phyloP scores from a whole-genome alignment of 108 stramenopile species.

The Cyclotella sp. region DNA sequence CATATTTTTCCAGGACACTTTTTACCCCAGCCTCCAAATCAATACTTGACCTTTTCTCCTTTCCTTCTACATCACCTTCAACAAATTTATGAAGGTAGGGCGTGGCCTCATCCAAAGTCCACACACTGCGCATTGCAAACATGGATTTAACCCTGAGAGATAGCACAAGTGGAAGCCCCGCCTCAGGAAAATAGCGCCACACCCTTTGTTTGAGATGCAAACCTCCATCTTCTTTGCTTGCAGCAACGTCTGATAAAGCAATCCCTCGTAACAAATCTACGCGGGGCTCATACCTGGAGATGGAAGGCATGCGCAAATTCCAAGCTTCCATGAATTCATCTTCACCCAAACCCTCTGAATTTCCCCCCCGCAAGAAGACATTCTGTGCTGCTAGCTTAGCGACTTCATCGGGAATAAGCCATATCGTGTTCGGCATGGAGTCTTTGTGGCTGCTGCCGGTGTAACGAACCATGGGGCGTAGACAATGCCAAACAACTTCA shows the following conservation, averaged over 20 bases:
- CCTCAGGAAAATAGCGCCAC: slow-evolving; percentile 50
- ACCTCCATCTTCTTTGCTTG: not conserved
- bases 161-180: slow-evolving; percentile 23
- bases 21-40: slow-evolving; percentile 3
- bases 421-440: slow-evolving; percentile 26
- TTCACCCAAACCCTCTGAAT: slow-evolving; percentile 25
- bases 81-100: slow-evolving; percentile 42
- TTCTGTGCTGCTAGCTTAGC: slow-evolving; percentile 42
- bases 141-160: slow-evolving; percentile 33
- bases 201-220: not conserved
- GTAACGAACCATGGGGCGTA: slow-evolving; percentile 31
- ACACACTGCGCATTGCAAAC: slow-evolving; percentile 41
- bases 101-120: slow-evolving; percentile 40
- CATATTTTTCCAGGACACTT: slow-evolving; percentile 16
- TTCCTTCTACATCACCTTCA: not conserved
- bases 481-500: slow-evolving; percentile 50
- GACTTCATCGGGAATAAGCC: slow-evolving; percentile 34
- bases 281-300: slow-evolving; percentile 30
- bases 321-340: slow-evolving; percentile 46
- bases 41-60: too few species aligned
- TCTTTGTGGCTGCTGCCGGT: slow-evolving; percentile 6
- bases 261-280: slow-evolving; percentile 31
- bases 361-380: slow-evolving; percentile 26
- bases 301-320: slow-evolving; percentile 38
- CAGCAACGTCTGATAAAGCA: slow-evolving; percentile 28